Evolutionary conservation across 805 yeast species (phyloP).

Genomic region (Cyberlindnera amylophila): DNA sequence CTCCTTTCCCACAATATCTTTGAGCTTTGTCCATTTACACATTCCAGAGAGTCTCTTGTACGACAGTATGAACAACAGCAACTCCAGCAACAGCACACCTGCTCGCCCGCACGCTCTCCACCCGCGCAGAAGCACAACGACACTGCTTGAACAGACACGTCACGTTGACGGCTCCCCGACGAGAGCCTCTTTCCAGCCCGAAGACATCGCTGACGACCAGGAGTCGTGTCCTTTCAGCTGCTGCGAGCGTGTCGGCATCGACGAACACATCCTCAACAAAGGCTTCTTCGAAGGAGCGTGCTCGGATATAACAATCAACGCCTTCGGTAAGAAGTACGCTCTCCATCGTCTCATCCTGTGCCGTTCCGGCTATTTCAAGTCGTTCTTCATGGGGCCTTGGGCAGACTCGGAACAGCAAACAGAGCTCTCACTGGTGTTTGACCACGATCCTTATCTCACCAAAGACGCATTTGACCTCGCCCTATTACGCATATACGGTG

Average conservation of each 20-base stretch:
- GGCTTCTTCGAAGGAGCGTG: constrained; percentile 45
- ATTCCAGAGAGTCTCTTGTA: too few species aligned
- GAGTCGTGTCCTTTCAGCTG: constrained; percentile 29
- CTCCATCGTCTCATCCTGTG: constrained; percentile 44
- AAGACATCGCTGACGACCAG: constrained; percentile 6
- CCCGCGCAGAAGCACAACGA: constrained; percentile 2
- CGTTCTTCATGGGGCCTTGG: constrained; percentile 45
- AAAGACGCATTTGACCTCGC: constrained; percentile 47
- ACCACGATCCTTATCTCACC: constrained; percentile 38
- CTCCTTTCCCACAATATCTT: too few species aligned
- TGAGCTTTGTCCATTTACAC: too few species aligned
- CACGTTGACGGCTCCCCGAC: constrained; percentile 4
- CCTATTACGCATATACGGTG: constrained; percentile 45
- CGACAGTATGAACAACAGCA: too few species aligned
- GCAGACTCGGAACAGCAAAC: constrained; percentile 22
- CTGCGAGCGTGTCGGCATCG: constrained; percentile 22
- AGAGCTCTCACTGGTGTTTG: constrained; percentile 34
- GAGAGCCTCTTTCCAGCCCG: neutral
- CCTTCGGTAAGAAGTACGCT: constrained; percentile 42
- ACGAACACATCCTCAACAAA: constrained; percentile 33
- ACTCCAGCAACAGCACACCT: neutral
- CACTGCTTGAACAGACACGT: constrained; percentile 1
- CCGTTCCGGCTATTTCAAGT: constrained; percentile 44
- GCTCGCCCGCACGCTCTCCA: neutral
- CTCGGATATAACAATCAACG: constrained; percentile 44